Base-by-base conservation (phyloP, 177 flowering plant genomes). In the Vitis hybrid region DNA sequence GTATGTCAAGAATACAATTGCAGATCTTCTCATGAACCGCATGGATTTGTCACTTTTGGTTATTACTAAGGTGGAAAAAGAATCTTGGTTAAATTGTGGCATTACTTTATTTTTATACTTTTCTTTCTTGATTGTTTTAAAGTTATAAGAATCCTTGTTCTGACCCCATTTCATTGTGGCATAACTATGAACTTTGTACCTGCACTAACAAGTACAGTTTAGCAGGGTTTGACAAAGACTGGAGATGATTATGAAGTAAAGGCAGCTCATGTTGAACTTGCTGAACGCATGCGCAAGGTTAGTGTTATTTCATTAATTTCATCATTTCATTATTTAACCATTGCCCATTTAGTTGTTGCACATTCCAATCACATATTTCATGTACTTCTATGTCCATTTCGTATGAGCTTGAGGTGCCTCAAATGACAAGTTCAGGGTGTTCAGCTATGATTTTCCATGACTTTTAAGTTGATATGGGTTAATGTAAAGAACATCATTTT, bases 221-320 rank as follows among this genome's bases (percentile, higher is more conserved):
- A 62, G 66, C 80, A 95, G 98, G 99, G 99, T 69, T 77, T 93
- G 80, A 95, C 99, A 3, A 95, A 95, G 83, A 90, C 97, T 51
- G 99, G 98, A 70, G 98, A 95, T 67, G 92, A 91, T 77, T 95
- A 95, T 85, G 97, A 91, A 79, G 97, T 90, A 45, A 95, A 95
- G 86, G 80, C 92, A 66, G 99, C 99, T 68, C 99, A 95, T 75
- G 98, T 93, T 72, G 98, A 95, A 75, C 97, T 95, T 74, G 99
- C 99, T 74, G 99, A 95, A 73, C 89, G 99, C 68, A 95, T 95
- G 99, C 94, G 98, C 55, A 93, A 91, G 97, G 99, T 90, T 68
- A 58, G 81, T 71, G 34, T 49, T 57, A 34, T 54, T 60, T 19
- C 45, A 57, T 51, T 51, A 15, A n/a, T 14, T 66, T 63, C 9